A percentile compares a stretch with the other conserved stretches of the same genome.
Conservation (phyloP, 1,284 basidiomycete species). For the Ganoderma lingzhi region DNA sequence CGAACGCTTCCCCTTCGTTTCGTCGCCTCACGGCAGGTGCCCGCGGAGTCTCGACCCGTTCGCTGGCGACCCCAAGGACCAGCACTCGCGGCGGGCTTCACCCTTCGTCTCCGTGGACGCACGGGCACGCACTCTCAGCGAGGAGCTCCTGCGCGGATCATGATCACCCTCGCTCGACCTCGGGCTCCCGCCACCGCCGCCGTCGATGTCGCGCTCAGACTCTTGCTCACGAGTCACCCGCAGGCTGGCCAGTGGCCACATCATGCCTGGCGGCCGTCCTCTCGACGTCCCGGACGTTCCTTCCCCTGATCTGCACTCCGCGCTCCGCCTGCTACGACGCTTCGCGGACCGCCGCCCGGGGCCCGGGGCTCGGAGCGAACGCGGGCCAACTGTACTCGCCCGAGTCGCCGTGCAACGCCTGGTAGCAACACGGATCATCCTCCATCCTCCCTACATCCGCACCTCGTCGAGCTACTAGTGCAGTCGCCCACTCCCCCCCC, state of each 20-base stretch:
- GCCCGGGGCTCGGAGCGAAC: not conserved
- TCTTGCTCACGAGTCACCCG: not conserved
- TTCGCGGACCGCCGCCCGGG: not conserved
- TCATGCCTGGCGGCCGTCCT: not conserved
- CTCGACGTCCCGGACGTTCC: not conserved
- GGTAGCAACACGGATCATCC: not conserved
- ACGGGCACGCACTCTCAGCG: not conserved
- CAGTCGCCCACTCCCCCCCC: not conserved
- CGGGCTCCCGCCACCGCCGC: too few species aligned
- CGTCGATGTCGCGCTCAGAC: too few species aligned
- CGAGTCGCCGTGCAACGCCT: too few species aligned
- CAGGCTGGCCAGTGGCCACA: not conserved
- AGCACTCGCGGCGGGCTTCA: not conserved
- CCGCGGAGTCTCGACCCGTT: not conserved
- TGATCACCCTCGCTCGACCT: not conserved
- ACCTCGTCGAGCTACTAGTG: not conserved
- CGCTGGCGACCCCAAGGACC: not conserved
- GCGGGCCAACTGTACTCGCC: not conserved
- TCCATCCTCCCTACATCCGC: not conserved
- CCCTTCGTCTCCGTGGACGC: not conserved
- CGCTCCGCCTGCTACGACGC: not conserved
- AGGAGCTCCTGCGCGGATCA: too few species aligned
- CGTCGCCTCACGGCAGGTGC: not conserved
- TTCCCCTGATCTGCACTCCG: constrained; percentile 4
- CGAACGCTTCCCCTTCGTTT: not conserved